Evolutionary conservation across 176 grass and related monocot genomes (phyloP), one percentile per base, ranked within the genome.

Genomic region (Lolium multiflorum): DNA sequence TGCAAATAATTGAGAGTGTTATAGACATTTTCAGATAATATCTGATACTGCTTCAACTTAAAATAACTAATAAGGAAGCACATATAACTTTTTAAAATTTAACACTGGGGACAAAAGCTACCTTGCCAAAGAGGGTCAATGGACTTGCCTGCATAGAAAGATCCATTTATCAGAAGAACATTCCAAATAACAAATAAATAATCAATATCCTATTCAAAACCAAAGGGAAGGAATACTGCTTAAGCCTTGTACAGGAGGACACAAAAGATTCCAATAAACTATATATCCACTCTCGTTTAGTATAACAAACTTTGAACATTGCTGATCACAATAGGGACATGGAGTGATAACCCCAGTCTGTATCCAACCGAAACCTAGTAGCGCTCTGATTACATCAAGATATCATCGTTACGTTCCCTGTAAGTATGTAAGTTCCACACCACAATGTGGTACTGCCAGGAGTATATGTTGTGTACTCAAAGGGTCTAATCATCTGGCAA

Each of bases 81-180:
- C 35, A 75, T 41, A 24, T 25, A 73, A 84, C 39, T 47, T 80
- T 55, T 55, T 1, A 64, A 64, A 54, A 16, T 31, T 54, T 44
- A 17, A 84, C 22, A 80, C 9, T 66, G 71, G 44, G 47, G 26
- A 72, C 5, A 20, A 50, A 65, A 61, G 18, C 11, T 69, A 91
- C 89, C 81, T 91, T 58, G 50, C 49, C 84, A 91, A n/a, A 87
- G 81, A 79, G 89, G 85, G 20, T 91, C 85, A 0, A 91, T 80
- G 49, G 75, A 72, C 78, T 87, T 91, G 14, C 89, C 80, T 80
- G 81, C 85, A 87, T 66, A 83, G 66, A 79, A 11, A 80, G 57
- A 58, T 68, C 39, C 48, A 58, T 76, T 80, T 24, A 80, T 91
- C 76, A 87, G 47, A 60, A 20, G 74, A 87, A 20, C 5, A 5